Evolutionary conservation across 305 asterid genomes (phyloP).

Genomic region (Fraxinus nigra): DNA sequence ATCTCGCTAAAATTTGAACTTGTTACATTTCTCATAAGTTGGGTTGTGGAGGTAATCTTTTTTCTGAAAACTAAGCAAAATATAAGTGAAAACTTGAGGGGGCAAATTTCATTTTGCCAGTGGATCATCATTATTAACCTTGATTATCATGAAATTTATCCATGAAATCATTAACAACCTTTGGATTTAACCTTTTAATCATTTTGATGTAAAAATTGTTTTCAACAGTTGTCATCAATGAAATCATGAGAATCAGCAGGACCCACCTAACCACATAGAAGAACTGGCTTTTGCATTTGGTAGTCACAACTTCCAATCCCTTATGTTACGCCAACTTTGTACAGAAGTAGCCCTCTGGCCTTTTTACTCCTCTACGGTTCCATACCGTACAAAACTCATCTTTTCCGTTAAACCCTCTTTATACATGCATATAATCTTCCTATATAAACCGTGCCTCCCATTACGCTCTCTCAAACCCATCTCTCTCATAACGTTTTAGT

Average conservation of each 20-base stretch:
- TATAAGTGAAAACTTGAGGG: background rate
- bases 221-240: background rate
- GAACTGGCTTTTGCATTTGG: background rate
- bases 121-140: background rate
- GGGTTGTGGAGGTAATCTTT: background rate
- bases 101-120: background rate
- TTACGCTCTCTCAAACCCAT: background rate
- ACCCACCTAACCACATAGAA: background rate
- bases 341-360: background rate
- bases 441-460: slow-evolving; percentile 23
- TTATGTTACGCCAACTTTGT: background rate
- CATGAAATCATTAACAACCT: background rate
- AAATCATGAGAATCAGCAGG: background rate
- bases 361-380: slow-evolving; percentile 29
- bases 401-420: slow-evolving; percentile 7
- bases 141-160: background rate
- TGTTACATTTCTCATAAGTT: background rate
- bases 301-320: slow-evolving; percentile 7
- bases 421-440: background rate
- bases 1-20: background rate
- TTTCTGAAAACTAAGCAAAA: background rate
- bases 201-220: background rate
- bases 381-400: slow-evolving; percentile 1
- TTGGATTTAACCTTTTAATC: background rate
- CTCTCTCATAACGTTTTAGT: slow-evolving; percentile 8